These are phyloP conservation scores for Thecaphora frezii DNA, from an alignment of 1,284 basidiomycete species.

Conservation along the genomic window DNA sequence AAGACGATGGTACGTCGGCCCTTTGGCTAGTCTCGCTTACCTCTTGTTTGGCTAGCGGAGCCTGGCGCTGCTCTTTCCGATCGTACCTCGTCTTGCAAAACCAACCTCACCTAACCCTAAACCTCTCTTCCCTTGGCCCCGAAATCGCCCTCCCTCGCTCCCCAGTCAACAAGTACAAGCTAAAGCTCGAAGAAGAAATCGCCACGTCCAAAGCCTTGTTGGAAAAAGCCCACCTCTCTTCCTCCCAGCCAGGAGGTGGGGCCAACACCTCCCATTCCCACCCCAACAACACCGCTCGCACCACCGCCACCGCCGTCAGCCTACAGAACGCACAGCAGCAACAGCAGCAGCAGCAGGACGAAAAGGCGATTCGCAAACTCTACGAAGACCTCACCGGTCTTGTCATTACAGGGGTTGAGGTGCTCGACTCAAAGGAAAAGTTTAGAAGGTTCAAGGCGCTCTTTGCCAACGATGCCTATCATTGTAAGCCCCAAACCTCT, in stretches of 20 bases:
- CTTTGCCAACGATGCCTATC: constrained; percentile 49
- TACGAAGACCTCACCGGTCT: constrained; percentile 58
- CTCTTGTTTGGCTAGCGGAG: neutral
- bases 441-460: constrained; percentile 39
- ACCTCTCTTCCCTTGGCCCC: neutral
- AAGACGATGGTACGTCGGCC: constrained; percentile 17
- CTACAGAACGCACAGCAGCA: neutral
- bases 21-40: neutral
- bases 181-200: constrained; percentile 36
- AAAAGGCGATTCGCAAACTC: constrained; percentile 48
- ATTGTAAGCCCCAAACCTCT: constrained; percentile 18
- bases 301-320: no score
- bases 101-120: no score
- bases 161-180: constrained; percentile 17
- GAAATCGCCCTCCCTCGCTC: no score
- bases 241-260: neutral
- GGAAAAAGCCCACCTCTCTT: constrained; percentile 1
- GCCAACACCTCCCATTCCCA: no score
- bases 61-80: neutral
- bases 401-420: constrained; percentile 41
- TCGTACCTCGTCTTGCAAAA: no score
- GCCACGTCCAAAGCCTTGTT: constrained; percentile 24
- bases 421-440: constrained; percentile 9
- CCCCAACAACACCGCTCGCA: no score
- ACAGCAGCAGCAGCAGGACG: constrained; percentile 20